Conservation (phyloP, 116 monocot species). For the Dioscorea cayenensis region DNA sequence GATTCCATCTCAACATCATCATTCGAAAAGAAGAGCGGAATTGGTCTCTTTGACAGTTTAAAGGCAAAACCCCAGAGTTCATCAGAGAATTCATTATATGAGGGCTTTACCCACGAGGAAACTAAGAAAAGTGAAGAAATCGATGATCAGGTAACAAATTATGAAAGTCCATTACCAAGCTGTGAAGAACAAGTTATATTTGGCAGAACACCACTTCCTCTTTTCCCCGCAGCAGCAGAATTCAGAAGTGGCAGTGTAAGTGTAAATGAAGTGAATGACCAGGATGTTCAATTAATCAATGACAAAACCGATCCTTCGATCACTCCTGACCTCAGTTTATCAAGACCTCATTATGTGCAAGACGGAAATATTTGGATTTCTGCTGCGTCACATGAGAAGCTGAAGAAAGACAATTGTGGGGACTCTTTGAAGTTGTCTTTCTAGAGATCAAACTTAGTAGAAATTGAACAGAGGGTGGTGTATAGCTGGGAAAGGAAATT, state of each 20-base stretch:
- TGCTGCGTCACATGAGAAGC: not conserved
- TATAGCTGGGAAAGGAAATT: too few relatives aligned
- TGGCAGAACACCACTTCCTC: not conserved
- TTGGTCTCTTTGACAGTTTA: not conserved
- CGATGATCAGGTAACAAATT: not conserved
- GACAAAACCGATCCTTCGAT: not conserved
- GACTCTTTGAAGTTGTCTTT: not conserved
- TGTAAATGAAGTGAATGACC: too few relatives aligned
- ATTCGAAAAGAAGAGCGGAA: not conserved
- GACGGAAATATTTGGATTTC: slow-evolving; percentile 5
- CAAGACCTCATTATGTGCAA: slow-evolving; percentile 1
- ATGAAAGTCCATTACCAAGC: not conserved
- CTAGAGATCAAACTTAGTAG: not conserved
- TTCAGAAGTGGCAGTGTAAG: not conserved
- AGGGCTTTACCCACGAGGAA: not conserved
- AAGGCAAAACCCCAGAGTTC: not conserved
- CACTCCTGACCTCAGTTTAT: slow-evolving; percentile 3
- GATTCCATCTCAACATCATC: not conserved
- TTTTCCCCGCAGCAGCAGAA: not conserved
- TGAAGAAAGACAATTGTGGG: not conserved
- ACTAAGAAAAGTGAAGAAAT: not conserved
- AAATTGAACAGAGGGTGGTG: too few relatives aligned
- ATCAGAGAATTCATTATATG: not conserved
- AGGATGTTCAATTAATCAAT: not conserved
- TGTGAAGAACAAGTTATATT: not conserved